Percentiles rank a stretch among this genome's conserved stretches.
phyloP scores from a whole-genome alignment of 345 rosid genomes.

The Sonneratia caseolaris region DNA sequence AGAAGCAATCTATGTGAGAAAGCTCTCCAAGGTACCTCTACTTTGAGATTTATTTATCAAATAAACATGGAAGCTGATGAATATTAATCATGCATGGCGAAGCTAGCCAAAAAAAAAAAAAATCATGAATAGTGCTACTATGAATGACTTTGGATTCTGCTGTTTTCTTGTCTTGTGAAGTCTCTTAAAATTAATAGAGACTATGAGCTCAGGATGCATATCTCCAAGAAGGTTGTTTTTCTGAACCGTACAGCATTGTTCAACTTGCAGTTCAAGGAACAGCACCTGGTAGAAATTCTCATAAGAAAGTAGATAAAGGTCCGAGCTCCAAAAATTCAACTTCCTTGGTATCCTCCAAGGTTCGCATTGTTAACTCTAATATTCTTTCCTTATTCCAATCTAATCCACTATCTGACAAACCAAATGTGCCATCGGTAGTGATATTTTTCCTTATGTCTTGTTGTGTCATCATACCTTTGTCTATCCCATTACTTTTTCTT shows the following conservation, averaged over 20 bases:
- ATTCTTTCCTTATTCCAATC: background rate
- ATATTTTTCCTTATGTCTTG: background rate
- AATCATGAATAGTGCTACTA: background rate
- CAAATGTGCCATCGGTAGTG: background rate
- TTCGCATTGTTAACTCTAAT: constrained; percentile 11
- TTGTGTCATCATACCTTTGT: background rate
- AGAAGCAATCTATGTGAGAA: constrained; percentile 21
- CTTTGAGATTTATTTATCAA: background rate
- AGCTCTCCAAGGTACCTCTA: constrained; percentile 30
- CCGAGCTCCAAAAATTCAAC: constrained; percentile 26
- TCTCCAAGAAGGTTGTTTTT: background rate
- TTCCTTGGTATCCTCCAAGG: constrained; percentile 38
- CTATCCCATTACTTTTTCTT: background rate
- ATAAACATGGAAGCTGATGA: background rate
- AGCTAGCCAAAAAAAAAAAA: too few species aligned
- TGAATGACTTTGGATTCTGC: background rate
- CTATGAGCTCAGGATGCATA: background rate
- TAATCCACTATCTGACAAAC: background rate
- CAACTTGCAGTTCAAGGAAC: constrained; percentile 40
- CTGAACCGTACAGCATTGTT: background rate
- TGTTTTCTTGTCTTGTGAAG: background rate
- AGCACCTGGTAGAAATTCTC: constrained; percentile 25
- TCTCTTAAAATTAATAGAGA: background rate
- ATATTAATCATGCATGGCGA: background rate
- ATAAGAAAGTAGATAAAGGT: constrained; percentile 36